Percentiles rank a stretch among this genome's conserved stretches.
phyloP scores from a whole-genome alignment of 768 basidiomycete species.

The Leucosporidium creatinivorum region DNA sequence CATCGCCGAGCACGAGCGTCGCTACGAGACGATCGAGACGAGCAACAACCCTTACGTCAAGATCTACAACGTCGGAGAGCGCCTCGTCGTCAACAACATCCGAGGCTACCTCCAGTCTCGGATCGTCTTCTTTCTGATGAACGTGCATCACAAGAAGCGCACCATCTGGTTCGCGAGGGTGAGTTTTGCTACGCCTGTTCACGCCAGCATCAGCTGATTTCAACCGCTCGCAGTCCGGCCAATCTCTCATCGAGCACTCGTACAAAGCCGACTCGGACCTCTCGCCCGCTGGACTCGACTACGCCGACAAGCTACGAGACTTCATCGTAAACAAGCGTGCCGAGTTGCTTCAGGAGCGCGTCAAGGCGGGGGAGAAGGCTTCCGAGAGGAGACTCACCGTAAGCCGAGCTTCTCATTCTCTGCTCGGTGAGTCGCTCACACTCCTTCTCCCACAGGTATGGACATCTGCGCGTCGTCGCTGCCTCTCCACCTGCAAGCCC shows the following conservation, averaged over 20 bases:
- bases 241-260: conserved; percentile 95
- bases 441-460: conserved; percentile 59
- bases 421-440: conserved; percentile 1
- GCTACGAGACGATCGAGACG: conserved; percentile 88
- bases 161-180: conserved; percentile 96
- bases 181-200: conserved; percentile 38
- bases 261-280: conserved; percentile 98
- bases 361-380: conserved; percentile 46
- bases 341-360: conserved; percentile 62
- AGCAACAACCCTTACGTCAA: conserved; percentile 88
- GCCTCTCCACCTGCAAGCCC: conserved; percentile 90
- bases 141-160: conserved; percentile 87
- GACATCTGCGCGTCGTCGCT: conserved; percentile 88
- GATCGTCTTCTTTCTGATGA: conserved; percentile 99
- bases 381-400: conserved; percentile 45
- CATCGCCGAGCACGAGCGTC: conserved; percentile 73
- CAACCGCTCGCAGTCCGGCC: conserved; percentile 59
- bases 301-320: conserved; percentile 78
- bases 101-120: conserved; percentile 85
- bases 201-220: background rate
- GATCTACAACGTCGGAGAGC: conserved; percentile 92
- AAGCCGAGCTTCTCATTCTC: too few relatives aligned
- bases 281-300: conserved; percentile 91
- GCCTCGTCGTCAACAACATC: conserved; percentile 87
- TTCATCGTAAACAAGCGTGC: conserved; percentile 78